Evolutionary conservation across 2,329 filamentous ascomycete genomes (phyloP).

Genomic region (Ophiostoma perfectum): DNA sequence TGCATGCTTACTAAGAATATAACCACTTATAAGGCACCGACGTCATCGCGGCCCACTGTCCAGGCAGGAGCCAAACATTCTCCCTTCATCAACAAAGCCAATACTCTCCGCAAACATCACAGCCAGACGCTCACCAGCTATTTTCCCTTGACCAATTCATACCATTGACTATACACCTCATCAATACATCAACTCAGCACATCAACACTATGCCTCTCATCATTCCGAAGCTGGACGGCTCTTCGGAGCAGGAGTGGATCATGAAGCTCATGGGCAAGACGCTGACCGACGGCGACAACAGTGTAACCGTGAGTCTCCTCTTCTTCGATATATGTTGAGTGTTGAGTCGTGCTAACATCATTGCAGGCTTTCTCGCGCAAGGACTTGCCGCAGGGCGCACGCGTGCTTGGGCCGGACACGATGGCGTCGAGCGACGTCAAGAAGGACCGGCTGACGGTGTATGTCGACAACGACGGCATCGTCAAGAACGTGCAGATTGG

Average conservation of each 20-base stretch:
- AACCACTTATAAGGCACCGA: constrained; percentile 3
- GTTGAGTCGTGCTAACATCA: neutral
- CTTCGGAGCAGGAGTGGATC: constrained; percentile 53
- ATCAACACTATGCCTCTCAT: constrained; percentile 57
- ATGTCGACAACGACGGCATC: constrained; percentile 55
- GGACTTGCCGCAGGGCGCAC: constrained; percentile 52
- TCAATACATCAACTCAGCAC: neutral
- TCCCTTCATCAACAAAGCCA: neutral
- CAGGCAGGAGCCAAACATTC: constrained; percentile 4
- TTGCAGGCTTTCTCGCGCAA: constrained; percentile 55
- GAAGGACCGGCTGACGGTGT: constrained; percentile 53
- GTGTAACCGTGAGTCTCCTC: constrained; percentile 44
- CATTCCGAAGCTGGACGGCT: constrained; percentile 44
- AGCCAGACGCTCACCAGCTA: neutral
- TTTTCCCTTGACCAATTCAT: neutral
- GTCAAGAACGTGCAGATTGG: constrained; percentile 56
- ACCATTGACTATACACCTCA: too few species aligned
- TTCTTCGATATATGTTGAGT: neutral
- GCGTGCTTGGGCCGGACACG: constrained; percentile 52
- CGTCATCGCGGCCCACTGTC: constrained; percentile 11
- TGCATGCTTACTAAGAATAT: constrained; percentile 10
- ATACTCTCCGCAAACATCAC: neutral
- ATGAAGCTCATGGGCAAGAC: constrained; percentile 61
- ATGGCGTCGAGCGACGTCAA: constrained; percentile 56
- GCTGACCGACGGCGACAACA: constrained; percentile 46